These are phyloP conservation scores for Lasiodiplodia citricola DNA, from an alignment of 2,329 filamentous ascomycete genomes.

Conservation along the genomic window DNA sequence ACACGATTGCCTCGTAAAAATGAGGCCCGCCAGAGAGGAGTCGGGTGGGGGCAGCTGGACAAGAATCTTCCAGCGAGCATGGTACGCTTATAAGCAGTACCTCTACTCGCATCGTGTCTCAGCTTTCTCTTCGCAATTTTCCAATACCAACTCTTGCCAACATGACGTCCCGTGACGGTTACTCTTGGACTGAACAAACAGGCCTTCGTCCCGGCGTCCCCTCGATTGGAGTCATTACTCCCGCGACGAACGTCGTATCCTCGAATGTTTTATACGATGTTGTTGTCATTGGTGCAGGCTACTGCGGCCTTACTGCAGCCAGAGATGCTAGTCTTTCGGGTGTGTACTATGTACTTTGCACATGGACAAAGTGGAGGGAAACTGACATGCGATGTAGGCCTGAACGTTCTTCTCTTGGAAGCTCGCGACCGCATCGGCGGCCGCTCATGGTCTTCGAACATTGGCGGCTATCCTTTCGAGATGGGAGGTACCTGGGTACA, in stretches of 20 bases:
- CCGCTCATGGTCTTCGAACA: slow-evolving; percentile 48
- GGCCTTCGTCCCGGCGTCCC: slow-evolving; percentile 33
- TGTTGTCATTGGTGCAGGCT: slow-evolving; percentile 35
- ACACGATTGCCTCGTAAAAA: not conserved
- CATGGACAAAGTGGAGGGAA: too few relatives aligned
- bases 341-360: slow-evolving; percentile 35
- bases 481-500: slow-evolving; percentile 53
- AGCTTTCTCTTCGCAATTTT: not conserved
- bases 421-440: slow-evolving; percentile 51
- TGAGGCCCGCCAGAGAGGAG: not conserved
- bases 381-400: not conserved
- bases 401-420: slow-evolving; percentile 35
- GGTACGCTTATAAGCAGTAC: not conserved
- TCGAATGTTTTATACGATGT: slow-evolving; percentile 31
- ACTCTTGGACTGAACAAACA: slow-evolving; percentile 31
- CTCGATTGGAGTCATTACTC: slow-evolving; percentile 32
- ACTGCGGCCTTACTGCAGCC: slow-evolving; percentile 36
- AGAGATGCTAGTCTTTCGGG: slow-evolving; percentile 33
- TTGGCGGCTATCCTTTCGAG: slow-evolving; percentile 41
- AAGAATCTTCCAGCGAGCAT: not conserved
- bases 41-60: too few relatives aligned
- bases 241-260: slow-evolving; percentile 30
- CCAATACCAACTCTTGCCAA: not conserved
- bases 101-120: not conserved
- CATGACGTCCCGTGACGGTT: slow-evolving; percentile 35